Base-by-base conservation (phyloP, 2,329 filamentous ascomycete genomes). In the Aspergillus pseudoterreus region DNA sequence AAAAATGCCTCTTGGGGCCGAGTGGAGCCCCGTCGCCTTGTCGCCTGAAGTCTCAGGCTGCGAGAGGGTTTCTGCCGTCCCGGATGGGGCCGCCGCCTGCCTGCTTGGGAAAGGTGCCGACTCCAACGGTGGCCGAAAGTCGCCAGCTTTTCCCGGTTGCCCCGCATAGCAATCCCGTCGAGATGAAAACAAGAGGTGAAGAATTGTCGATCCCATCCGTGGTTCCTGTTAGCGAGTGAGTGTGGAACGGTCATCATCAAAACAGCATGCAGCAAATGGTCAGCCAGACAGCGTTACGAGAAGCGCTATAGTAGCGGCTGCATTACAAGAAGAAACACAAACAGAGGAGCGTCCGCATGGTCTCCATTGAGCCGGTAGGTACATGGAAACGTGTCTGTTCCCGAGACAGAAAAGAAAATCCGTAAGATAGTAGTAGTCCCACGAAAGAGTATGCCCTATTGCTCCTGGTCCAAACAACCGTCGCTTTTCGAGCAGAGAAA, bases 331-430 rank as follows among this genome's bases (percentile, higher is more conserved):
- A 55, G 52, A 56, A 17, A 38, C 6, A 17, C 35, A 8, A 8
- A 38, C 6, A 38, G 35, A 27, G 8, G 27, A 38, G 39, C 39
- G 15, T 42, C 14, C 14, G 54, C 47, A 51, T 52, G 51, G 57
- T 60, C 57, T 64, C 62, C 56, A 62, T 66, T 66, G 58, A 19
- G 58, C 58, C 59, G 56, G 56, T 66, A 68, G 60, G 57, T 66
- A 66, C 63, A 64, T 56, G 56, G 22, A 22, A 22, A 22, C 22
- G 22, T 22, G 22, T 5, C 22, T 22, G 22, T 22, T 22, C 22
- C 22, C 22, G 22, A 22, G 43, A 56, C 38, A 56, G 38, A 53
- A 43, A 48, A 51, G 47, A 45, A 52, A 30, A 39, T 47, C 47
- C 44, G 42, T 3, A 38, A 32, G 32, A 14, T 19, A 46, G 44